Percentiles rank a stretch among this genome's conserved stretches.
Conservation (phyloP, 2,329 filamentous ascomycete species). For the Phyllosticta citrichinensis region DNA sequence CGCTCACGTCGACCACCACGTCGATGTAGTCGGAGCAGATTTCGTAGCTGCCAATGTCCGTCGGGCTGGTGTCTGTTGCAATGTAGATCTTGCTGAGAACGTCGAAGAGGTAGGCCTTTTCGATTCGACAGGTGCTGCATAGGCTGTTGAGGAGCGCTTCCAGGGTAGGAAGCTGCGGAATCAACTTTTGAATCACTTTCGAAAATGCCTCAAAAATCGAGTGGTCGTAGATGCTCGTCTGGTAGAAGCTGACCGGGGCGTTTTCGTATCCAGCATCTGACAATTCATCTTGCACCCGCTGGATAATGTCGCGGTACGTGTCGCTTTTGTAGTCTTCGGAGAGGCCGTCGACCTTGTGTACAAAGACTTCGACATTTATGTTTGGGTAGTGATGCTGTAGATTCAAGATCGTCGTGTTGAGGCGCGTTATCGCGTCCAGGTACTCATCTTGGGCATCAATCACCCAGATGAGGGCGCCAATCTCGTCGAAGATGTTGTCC, state of each 20-base stretch:
- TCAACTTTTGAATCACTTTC: conserved; percentile 96
- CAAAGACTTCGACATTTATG: conserved; percentile 97
- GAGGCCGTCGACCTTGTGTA: conserved; percentile 97
- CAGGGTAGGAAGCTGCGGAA: conserved; percentile 83
- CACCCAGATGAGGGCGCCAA: conserved; percentile 94
- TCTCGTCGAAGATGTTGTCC: conserved; percentile 86
- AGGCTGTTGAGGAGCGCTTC: conserved; percentile 91
- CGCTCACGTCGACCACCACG: conserved; percentile 92
- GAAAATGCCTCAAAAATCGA: conserved; percentile 97
- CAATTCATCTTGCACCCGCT: conserved; percentile 91
- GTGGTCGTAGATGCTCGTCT: conserved; percentile 97
- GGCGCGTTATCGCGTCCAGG: conserved; percentile 74
- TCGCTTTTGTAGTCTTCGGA: conserved; percentile 95
- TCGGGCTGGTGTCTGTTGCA: conserved; percentile 84
- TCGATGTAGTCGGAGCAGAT: conserved; percentile 99
- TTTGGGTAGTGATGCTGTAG: conserved; percentile 81
- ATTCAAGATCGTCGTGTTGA: conserved; percentile 82
- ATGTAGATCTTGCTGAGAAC: conserved; percentile 98
- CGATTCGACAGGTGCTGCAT: conserved; percentile 86
- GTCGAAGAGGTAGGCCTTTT: conserved; percentile 97
- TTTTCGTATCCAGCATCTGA: conserved; percentile 90
- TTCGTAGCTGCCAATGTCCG: conserved; percentile 93
- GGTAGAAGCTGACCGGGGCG: conserved; percentile 85
- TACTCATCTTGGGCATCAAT: conserved; percentile 99
- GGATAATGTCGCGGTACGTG: conserved; percentile 91